These are phyloP conservation scores for Thinopyrum elongatum DNA, from an alignment of 176 grass and related monocot species.

Conservation along the genomic window DNA sequence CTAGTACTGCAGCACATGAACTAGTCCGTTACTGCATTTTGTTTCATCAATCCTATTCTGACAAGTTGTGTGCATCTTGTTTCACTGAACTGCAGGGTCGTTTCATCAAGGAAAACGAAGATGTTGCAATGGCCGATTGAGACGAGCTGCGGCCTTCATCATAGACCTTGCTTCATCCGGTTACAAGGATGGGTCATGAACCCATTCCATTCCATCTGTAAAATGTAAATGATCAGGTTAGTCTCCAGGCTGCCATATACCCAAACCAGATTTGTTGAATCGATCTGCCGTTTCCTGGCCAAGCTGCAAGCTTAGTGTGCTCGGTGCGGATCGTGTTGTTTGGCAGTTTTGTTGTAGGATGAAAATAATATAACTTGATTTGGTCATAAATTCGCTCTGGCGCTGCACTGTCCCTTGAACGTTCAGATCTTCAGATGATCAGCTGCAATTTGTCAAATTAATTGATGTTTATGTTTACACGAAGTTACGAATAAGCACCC, in stretches of 20 bases:
- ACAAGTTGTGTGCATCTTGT: not conserved
- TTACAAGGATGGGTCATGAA: not conserved
- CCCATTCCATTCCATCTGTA: conserved; percentile 2
- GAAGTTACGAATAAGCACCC: not conserved
- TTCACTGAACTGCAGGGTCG: conserved; percentile 32
- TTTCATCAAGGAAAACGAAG: conserved; percentile 42
- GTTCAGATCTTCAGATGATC: not conserved
- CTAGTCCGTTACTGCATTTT: not conserved
- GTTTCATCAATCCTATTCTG: not conserved
- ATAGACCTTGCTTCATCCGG: not conserved
- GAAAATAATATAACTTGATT: not conserved
- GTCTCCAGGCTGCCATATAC: not conserved
- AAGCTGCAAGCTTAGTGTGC: not conserved
- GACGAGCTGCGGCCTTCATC: conserved; percentile 18
- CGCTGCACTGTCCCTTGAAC: not conserved
- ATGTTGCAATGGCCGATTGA: not conserved
- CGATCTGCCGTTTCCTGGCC: not conserved
- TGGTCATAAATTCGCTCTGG: not conserved
- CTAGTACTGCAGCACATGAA: not conserved
- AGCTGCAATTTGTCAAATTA: not conserved
- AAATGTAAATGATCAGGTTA: conserved; percentile 23
- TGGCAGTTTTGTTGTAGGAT: not conserved
- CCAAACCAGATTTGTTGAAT: not conserved
- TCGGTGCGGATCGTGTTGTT: not conserved
- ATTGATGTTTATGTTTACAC: not conserved